Evolutionary conservation across 1,284 basidiomycete species (phyloP).

Genomic region (Sphaerobolus stellatus): DNA sequence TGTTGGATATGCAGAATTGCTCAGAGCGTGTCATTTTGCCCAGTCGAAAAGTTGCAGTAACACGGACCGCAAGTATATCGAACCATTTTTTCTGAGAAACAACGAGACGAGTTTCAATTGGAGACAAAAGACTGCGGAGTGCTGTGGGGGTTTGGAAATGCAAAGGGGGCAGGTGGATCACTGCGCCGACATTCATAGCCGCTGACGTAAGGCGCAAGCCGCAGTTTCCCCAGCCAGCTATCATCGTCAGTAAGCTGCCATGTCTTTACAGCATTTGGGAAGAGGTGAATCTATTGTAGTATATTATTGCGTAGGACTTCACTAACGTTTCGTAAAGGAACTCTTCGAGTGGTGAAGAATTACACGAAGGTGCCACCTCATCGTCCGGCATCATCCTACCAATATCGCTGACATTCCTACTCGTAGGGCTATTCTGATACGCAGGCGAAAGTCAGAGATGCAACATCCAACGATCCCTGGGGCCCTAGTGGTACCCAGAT

Average conservation of each 20-base stretch:
- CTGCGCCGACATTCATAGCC: no score
- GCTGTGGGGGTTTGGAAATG: no score
- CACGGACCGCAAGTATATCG: no score
- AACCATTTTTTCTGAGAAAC: no score
- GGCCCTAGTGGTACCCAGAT: slow-evolving; percentile 97
- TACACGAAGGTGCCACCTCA: slow-evolving; percentile 69
- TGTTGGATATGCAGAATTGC: no score
- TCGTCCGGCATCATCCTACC: not conserved
- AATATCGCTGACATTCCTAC: not conserved
- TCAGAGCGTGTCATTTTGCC: no score
- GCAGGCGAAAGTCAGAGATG: slow-evolving; percentile 94
- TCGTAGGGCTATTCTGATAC: slow-evolving; percentile 78
- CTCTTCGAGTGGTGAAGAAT: slow-evolving; percentile 87
- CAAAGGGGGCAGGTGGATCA: no score
- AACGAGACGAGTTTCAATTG: no score
- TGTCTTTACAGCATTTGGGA: slow-evolving; percentile 24
- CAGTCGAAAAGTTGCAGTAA: no score
- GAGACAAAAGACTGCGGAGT: no score
- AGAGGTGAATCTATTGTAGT: slow-evolving; percentile 9
- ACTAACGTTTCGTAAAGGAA: slow-evolving; percentile 69
- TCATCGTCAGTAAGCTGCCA: slow-evolving; percentile 3
- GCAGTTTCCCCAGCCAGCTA: not conserved
- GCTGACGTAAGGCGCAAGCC: no score
- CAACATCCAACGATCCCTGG: slow-evolving; percentile 99
- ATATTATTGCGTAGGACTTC: no score